Evolutionary conservation across 768 basidiomycete genomes (phyloP).

Genomic region (Lentinula sp.): DNA sequence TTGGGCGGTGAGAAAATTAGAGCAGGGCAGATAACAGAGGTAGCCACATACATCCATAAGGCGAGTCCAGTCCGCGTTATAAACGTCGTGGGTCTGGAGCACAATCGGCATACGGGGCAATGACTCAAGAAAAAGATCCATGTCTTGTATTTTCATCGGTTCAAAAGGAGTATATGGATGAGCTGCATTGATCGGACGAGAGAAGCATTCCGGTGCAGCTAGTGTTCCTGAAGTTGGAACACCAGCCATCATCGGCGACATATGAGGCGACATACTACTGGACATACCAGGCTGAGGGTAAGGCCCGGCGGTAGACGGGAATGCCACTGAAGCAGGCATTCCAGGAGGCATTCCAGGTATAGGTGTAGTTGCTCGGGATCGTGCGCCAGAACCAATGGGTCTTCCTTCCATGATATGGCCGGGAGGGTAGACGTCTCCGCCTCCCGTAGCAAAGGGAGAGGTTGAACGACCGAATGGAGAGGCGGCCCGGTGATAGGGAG

Average conservation of each 20-base stretch:
- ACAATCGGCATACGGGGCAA: constrained; percentile 70
- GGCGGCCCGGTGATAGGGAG: background rate
- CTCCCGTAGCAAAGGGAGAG: constrained; percentile 8
- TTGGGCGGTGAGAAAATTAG: background rate
- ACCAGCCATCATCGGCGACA: background rate
- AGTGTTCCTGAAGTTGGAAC: constrained; percentile 27
- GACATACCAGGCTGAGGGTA: background rate
- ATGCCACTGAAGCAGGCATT: background rate
- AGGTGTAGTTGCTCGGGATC: constrained; percentile 30
- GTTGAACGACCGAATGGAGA: constrained; percentile 2
- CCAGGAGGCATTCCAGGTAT: constrained; percentile 22
- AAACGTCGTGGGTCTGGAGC: constrained; percentile 71
- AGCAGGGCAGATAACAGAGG: background rate
- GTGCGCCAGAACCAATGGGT: constrained; percentile 24
- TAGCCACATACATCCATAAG: constrained; percentile 58
- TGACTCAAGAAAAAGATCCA: constrained; percentile 66
- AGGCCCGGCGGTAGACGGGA: constrained; percentile 13
- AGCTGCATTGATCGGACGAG: constrained; percentile 62
- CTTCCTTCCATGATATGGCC: constrained; percentile 56
- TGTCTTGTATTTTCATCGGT: constrained; percentile 64
- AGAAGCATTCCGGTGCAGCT: constrained; percentile 66
- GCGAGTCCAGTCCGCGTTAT: constrained; percentile 73
- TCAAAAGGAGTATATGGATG: constrained; percentile 67
- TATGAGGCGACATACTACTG: background rate
- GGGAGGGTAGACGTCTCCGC: constrained; percentile 41